Evolutionary conservation across 768 basidiomycete genomes (phyloP), one percentile per base, ranked within the genome.

Genomic region (Zangia roseola): DNA sequence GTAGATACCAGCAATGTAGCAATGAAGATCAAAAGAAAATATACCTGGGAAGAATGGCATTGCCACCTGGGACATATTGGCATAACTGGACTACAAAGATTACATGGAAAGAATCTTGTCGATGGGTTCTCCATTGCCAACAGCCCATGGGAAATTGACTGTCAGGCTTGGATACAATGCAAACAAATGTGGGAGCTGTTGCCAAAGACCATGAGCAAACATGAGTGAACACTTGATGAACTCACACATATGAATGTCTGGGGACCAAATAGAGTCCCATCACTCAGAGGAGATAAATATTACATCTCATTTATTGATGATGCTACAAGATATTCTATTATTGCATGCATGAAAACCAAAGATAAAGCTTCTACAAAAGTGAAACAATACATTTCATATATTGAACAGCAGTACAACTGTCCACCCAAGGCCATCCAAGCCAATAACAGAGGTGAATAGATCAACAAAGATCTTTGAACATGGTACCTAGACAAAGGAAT

Each of bases 381-480:
- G 4, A 43, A 37, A 31, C 17, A 49, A 2, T 49, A 49, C n/a
- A n/a, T n/a, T n/a, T n/a, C n/a, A n/a, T n/a, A n/a, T 25, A 17
- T 68, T 0, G 50, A 67, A 19, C 45, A 50, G 23, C 40, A 62
- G 43, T 24, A n/a, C 17, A 37, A 47, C 12, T 31, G 23, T 7
- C 10, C 21, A 9, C 54, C 52, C 0, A 59, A 45, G 21, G 48
- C 28, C 2, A 39, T 68, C 6, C 43, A 58, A 10, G 56, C 62
- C 4, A 64, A 73, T 36, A 71, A 69, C 52, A 68, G 69, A 0
- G 59, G 50, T 10, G 69, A 73, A 49, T 60, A 69, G 5, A 35
- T 71, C 0, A 69, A 71, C 23, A 40, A 41, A 0, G 39, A 49
- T 2, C 30, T 69, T 10, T 56, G 53, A 33, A 13, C 39, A 0